Evolutionary conservation across 179 eudicot species (phyloP).

Genomic region (Heliamphora ciliata): DNA sequence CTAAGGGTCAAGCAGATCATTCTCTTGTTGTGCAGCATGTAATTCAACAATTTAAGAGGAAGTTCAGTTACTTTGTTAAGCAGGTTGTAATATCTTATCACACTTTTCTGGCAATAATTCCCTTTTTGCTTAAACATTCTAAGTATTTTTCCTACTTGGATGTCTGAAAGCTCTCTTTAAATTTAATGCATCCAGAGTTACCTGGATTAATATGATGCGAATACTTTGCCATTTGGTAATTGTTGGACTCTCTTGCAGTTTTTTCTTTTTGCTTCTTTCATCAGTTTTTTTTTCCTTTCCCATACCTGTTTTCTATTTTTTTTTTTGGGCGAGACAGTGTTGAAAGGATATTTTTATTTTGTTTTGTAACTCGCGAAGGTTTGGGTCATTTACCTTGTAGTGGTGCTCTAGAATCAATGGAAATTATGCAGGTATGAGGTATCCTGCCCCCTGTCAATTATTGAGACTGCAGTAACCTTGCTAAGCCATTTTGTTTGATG

Average conservation of each 20-base stretch:
- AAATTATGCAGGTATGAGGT: background rate
- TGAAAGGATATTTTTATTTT: background rate
- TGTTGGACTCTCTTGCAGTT: background rate
- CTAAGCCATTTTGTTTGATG: no score
- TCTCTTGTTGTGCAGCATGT: conserved; percentile 78
- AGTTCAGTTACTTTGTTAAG: conserved; percentile 74
- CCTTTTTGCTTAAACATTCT: background rate
- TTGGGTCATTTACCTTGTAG: background rate
- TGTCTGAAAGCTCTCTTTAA: background rate
- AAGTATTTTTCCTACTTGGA: background rate
- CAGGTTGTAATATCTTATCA: conserved; percentile 43
- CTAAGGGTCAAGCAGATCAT: conserved; percentile 93
- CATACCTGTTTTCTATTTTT: background rate
- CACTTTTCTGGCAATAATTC: background rate
- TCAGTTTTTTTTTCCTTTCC: background rate
- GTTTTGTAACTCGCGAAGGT: background rate
- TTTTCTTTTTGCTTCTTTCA: no score
- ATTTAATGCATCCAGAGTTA: background rate
- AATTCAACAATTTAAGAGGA: conserved; percentile 74
- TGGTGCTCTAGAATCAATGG: background rate
- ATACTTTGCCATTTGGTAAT: background rate
- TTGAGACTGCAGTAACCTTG: no score
- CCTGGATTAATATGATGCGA: background rate
- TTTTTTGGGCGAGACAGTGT: background rate
- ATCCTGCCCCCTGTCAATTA: no score